Evolutionary conservation across 164 flowering plant species (phyloP).

Genomic region (Tetracentron sinense): DNA sequence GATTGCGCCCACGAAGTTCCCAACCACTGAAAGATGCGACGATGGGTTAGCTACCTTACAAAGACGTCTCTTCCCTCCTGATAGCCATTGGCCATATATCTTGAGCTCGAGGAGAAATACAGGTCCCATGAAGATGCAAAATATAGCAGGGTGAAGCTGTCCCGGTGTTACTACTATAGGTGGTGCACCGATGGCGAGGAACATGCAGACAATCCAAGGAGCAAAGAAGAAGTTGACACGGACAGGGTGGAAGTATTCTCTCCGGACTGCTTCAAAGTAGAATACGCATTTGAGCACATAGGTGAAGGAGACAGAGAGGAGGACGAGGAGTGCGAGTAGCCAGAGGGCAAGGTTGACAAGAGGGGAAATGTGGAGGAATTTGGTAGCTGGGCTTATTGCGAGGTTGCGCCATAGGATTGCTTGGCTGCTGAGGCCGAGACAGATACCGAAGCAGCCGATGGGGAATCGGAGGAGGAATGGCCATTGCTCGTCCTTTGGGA

Average conservation of each 20-base stretch:
- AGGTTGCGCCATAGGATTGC: conserved; percentile 80
- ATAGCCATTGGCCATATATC: conserved; percentile 96
- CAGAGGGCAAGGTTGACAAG: conserved; percentile 66
- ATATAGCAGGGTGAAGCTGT: conserved; percentile 53
- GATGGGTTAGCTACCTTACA: conserved; percentile 92
- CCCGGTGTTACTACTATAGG: conserved; percentile 35
- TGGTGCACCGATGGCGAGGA: conserved; percentile 74
- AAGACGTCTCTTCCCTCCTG: conserved; percentile 85
- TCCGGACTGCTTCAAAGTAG: conserved; percentile 81
- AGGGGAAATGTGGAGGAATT: conserved; percentile 69
- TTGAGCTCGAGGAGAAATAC: conserved; percentile 75
- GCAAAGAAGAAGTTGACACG: conserved; percentile 94
- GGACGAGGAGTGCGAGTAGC: conserved; percentile 59
- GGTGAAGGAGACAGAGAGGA: conserved; percentile 35
- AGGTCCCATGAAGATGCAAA: conserved; percentile 64
- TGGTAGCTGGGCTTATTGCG: conserved; percentile 67
- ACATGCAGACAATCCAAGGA: conserved; percentile 88
- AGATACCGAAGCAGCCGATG: conserved; percentile 81
- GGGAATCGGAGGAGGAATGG: conserved; percentile 97
- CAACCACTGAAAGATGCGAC: conserved; percentile 85
- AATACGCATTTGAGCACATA: conserved; percentile 57
- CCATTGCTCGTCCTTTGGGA: conserved; percentile 87
- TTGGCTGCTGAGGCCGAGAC: conserved; percentile 94
- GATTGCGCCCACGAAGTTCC: conserved; percentile 92
- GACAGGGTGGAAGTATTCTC: conserved; percentile 80